Evolutionary conservation across 495 filamentous ascomycete genomes (phyloP).

Genomic region (Cercophora newfieldiana): DNA sequence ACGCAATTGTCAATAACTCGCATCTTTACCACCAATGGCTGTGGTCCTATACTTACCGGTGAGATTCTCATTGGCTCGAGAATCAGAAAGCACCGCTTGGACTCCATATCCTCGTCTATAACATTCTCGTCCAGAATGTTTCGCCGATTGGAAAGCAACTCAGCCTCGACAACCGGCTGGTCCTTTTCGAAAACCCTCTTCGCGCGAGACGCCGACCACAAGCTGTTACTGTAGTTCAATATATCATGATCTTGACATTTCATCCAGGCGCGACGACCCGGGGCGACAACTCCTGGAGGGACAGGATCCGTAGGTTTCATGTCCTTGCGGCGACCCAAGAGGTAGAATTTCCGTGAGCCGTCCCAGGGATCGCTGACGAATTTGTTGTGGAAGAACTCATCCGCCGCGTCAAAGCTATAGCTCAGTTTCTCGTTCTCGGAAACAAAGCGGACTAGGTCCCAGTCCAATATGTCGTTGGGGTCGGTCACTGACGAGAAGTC

Average conservation of each 20-base stretch:
- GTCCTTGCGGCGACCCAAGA: constrained; percentile 41
- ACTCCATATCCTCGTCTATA: constrained; percentile 33
- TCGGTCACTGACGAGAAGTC: constrained; percentile 26
- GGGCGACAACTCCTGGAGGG: constrained; percentile 35
- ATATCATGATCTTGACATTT: constrained; percentile 34
- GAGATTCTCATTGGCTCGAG: constrained; percentile 67
- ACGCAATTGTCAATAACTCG: constrained; percentile 26
- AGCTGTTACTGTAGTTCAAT: constrained; percentile 46
- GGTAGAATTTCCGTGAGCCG: constrained; percentile 65
- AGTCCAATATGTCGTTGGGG: constrained; percentile 59
- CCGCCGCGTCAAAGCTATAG: constrained; percentile 53
- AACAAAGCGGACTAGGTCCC: constrained; percentile 58
- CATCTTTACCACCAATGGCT: not conserved
- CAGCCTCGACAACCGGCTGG: constrained; percentile 78
- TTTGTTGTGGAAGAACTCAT: constrained; percentile 60
- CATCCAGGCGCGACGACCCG: constrained; percentile 28
- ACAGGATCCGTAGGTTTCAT: constrained; percentile 47
- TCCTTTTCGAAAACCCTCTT: constrained; percentile 48
- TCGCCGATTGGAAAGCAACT: constrained; percentile 69
- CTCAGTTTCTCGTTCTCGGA: constrained; percentile 46
- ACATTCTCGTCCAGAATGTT: constrained; percentile 72
- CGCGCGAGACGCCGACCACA: constrained; percentile 38
- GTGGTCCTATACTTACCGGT: constrained; percentile 52
- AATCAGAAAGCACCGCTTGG: constrained; percentile 48
- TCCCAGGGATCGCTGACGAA: constrained; percentile 75